A percentile compares a stretch with the other conserved stretches of the same genome.
Conservation (phyloP, 495 filamentous ascomycete species). For the Penicillium robsamsonii region DNA sequence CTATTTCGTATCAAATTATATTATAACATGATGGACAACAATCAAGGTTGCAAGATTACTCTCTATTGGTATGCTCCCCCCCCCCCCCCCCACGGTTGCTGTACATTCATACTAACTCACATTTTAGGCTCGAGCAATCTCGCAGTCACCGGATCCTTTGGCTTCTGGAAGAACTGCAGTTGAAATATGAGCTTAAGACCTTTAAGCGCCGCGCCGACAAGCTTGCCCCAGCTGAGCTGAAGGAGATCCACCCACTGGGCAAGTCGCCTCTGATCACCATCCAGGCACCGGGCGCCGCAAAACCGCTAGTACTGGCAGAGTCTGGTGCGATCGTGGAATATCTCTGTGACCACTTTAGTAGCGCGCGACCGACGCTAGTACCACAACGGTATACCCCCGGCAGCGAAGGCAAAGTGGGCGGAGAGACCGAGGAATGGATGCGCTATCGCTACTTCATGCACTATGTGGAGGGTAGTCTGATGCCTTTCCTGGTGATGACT, state of each 20-base stretch:
- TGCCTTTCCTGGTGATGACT: constrained; percentile 62
- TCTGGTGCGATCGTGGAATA: constrained; percentile 79
- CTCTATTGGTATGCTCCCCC: constrained; percentile 64
- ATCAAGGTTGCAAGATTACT: constrained; percentile 60
- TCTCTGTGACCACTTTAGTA: constrained; percentile 68
- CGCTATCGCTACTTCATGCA: constrained; percentile 77
- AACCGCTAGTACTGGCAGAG: constrained; percentile 72
- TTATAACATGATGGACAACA: constrained; percentile 30
- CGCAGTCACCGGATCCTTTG: constrained; percentile 84
- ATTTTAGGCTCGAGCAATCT: constrained; percentile 39
- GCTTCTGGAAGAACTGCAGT: constrained; percentile 81
- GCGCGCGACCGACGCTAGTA: constrained; percentile 47
- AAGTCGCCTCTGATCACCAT: constrained; percentile 76
- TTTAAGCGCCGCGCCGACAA: constrained; percentile 62
- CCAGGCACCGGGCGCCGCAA: constrained; percentile 39
- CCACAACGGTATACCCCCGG: constrained; percentile 59
- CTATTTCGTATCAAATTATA: neutral
- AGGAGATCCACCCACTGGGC: constrained; percentile 77
- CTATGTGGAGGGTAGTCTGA: constrained; percentile 77
- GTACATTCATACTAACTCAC: constrained; percentile 3
- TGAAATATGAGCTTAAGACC: constrained; percentile 73
- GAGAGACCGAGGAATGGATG: constrained; percentile 73
- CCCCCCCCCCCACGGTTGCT: neutral
- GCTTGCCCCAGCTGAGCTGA: constrained; percentile 69
- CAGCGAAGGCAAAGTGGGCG: constrained; percentile 54